Evolutionary conservation across 2,329 filamentous ascomycete species (phyloP).

Genomic region (Diaporthe vexans): DNA sequence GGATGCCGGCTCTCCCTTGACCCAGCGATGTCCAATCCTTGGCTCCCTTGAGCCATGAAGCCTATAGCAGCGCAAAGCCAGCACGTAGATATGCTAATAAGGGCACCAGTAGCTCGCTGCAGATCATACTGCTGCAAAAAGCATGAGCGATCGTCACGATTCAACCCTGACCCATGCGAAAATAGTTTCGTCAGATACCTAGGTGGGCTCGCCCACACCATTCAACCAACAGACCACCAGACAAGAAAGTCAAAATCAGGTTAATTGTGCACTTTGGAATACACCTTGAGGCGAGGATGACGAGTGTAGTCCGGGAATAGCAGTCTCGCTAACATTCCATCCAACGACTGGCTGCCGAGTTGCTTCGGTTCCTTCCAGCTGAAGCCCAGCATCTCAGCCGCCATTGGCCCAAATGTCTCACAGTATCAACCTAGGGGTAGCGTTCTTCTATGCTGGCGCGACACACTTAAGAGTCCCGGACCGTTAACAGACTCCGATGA

Average conservation of each 20-base stretch:
- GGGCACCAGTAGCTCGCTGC: background rate
- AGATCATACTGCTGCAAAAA: background rate
- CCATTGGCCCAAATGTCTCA: background rate
- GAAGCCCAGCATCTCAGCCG: background rate
- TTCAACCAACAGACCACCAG: too few species aligned
- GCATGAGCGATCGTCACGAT: conserved; percentile 5
- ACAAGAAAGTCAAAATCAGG: background rate
- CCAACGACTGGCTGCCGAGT: background rate
- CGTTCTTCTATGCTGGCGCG: background rate
- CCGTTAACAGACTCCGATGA: background rate
- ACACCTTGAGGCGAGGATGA: background rate
- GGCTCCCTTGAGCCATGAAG: background rate
- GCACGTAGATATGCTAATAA: background rate
- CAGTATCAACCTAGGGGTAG: background rate
- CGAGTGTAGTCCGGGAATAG: background rate
- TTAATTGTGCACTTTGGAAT: background rate
- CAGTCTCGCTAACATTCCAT: background rate
- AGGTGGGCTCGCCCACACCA: background rate
- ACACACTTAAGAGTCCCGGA: background rate
- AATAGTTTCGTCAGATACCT: background rate
- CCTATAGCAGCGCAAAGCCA: background rate
- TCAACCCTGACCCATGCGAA: background rate
- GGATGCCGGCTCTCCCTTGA: conserved; percentile 8
- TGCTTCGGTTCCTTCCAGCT: background rate
- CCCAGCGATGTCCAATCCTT: background rate